phyloP scores from a whole-genome alignment of 352 stramenopile genomes.

The Globisporangium barbulae region DNA sequence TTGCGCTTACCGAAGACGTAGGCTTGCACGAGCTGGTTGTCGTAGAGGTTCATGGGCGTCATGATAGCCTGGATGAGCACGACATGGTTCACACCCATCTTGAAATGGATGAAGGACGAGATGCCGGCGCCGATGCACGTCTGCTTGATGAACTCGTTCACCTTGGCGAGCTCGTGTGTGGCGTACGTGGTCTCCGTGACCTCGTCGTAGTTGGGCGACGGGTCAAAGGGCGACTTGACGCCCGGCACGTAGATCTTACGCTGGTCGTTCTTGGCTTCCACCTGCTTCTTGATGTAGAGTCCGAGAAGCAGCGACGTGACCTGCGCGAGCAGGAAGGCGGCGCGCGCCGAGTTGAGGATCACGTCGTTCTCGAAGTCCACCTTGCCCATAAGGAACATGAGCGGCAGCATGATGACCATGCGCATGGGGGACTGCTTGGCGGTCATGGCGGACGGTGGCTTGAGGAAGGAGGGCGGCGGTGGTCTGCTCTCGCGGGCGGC shows the following conservation, averaged over 20 bases:
- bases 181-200: conserved; percentile 81
- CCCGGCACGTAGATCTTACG: conserved; percentile 77
- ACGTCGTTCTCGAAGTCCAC: conserved; percentile 78
- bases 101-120: conserved; percentile 78
- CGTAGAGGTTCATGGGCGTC: conserved; percentile 80
- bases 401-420: conserved; percentile 81
- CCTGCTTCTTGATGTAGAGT: conserved; percentile 71
- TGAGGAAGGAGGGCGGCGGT: too few species aligned
- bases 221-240: conserved; percentile 75
- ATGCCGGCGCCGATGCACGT: conserved; percentile 76
- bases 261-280: conserved; percentile 72
- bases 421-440: conserved; percentile 70
- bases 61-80: conserved; percentile 85
- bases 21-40: conserved; percentile 74
- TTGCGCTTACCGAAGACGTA: conserved; percentile 66
- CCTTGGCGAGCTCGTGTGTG: conserved; percentile 63
- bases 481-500: too few species aligned
- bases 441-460: conserved; percentile 21
- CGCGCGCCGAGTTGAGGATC: conserved; percentile 62
- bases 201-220: conserved; percentile 72
- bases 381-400: conserved; percentile 87
- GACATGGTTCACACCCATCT: conserved; percentile 87
- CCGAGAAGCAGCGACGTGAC: conserved; percentile 53
- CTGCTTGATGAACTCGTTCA: conserved; percentile 81
- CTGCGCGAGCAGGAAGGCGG: conserved; percentile 63